phyloP scores from a whole-genome alignment of 2,329 filamentous ascomycete genomes.

The Amylocarpus encephaloides region DNA sequence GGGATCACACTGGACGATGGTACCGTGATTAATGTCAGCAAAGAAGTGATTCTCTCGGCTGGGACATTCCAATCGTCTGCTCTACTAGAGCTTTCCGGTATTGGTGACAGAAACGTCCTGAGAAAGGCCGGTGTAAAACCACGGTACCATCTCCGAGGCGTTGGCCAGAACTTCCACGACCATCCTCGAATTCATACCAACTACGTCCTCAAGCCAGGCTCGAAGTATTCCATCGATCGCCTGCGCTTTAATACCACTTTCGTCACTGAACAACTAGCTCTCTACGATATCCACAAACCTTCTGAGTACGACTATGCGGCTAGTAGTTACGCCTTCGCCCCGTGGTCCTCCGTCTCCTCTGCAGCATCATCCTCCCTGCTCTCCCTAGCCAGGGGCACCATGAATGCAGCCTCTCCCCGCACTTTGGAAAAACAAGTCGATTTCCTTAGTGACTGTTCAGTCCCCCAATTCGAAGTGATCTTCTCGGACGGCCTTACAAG shows the following conservation, averaged over 20 bases:
- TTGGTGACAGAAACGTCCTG: conserved; percentile 41
- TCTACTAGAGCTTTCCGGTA: conserved; percentile 45
- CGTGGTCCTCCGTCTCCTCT: conserved; percentile 35
- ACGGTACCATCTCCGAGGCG: conserved; percentile 41
- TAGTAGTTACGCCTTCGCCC: conserved; percentile 37
- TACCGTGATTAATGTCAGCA: conserved; percentile 14
- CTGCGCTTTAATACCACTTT: conserved; percentile 24
- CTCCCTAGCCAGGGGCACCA: conserved; percentile 32
- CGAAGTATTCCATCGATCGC: conserved; percentile 12
- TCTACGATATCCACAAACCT: conserved; percentile 13
- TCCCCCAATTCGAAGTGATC: conserved; percentile 24
- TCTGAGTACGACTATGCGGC: conserved; percentile 21
- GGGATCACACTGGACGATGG: conserved; percentile 16
- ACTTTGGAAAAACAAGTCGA: conserved; percentile 37
- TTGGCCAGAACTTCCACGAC: conserved; percentile 47
- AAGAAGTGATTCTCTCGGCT: conserved; percentile 44
- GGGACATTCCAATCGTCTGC: conserved; percentile 46
- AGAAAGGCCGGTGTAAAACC: conserved; percentile 38
- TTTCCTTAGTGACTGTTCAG: conserved; percentile 28
- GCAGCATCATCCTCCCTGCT: conserved; percentile 26
- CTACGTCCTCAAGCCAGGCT: conserved; percentile 19
- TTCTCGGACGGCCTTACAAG: conserved; percentile 42
- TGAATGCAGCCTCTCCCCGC: conserved; percentile 28
- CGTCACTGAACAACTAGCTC: conserved; percentile 32
- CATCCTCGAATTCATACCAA: conserved; percentile 26